Conservation (phyloP, 2,329 filamentous ascomycete species). For the Raffaelea arxii region DNA sequence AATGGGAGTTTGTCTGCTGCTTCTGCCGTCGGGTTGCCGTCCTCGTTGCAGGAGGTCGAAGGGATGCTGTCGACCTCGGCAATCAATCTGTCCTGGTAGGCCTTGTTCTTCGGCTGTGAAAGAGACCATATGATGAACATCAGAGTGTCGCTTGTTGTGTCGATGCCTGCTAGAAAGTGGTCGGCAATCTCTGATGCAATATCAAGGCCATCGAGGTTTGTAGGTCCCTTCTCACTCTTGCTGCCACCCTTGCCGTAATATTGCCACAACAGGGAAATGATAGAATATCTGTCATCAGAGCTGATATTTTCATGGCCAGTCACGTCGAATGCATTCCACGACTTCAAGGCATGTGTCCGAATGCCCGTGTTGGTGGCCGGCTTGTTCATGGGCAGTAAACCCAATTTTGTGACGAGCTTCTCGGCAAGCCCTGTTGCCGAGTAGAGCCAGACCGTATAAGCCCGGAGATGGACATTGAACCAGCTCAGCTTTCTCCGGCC, state of each 20-base stretch:
- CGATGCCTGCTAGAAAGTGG: constrained; percentile 41
- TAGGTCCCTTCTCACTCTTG: constrained; percentile 12
- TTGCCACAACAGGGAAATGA: constrained; percentile 30
- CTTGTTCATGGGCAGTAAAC: constrained; percentile 37
- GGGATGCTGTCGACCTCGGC: constrained; percentile 24
- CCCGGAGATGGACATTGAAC: constrained; percentile 36
- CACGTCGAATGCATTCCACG: constrained; percentile 15
- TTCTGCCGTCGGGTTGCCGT: constrained; percentile 24
- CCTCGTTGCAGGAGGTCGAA: too few relatives aligned
- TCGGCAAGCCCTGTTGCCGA: constrained; percentile 27
- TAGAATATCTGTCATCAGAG: too few relatives aligned
- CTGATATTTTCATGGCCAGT: constrained; percentile 11
- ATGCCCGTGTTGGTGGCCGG: constrained; percentile 42
- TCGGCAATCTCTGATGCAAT: constrained; percentile 44
- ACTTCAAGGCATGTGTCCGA: constrained; percentile 20
- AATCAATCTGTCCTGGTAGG: constrained; percentile 32
- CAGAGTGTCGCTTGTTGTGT: constrained; percentile 36
- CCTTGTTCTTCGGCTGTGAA: constrained; percentile 29
- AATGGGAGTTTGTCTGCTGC: constrained; percentile 29
- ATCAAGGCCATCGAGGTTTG: constrained; percentile 32
- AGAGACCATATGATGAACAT: constrained; percentile 42
- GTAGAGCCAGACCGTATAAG: constrained; percentile 38
- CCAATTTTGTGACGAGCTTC: constrained; percentile 19
- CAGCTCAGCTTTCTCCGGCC: constrained; percentile 34
- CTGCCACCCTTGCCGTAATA: not conserved